These are phyloP conservation scores for Saccharum officinarum DNA, from an alignment of 176 grass and related monocot genomes.

Conservation along the genomic window DNA sequence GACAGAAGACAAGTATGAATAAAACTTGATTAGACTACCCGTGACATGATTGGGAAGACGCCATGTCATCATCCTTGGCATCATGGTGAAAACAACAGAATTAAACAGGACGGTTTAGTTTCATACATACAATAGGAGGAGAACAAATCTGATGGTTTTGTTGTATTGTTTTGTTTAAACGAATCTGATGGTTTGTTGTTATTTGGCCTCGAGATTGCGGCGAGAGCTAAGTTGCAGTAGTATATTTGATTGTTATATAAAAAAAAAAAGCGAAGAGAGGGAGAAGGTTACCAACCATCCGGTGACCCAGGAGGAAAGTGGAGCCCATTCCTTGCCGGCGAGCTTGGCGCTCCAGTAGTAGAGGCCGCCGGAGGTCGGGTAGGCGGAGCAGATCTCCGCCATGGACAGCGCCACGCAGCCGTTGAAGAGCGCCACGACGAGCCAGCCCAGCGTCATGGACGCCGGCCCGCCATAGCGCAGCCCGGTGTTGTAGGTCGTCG, in stretches of 20 bases:
- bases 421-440: constrained; percentile 46
- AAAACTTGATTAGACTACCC: background rate
- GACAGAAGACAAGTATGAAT: background rate
- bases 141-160: background rate
- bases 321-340: constrained; percentile 67
- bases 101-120: background rate
- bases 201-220: background rate
- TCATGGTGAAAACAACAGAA: background rate
- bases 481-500: constrained; percentile 60
- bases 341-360: constrained; percentile 93
- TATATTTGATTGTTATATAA: background rate
- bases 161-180: no score
- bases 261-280: background rate
- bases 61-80: no score
- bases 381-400: constrained; percentile 81
- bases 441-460: constrained; percentile 63
- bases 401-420: constrained; percentile 57
- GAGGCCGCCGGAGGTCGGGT: constrained; percentile 74
- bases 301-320: constrained; percentile 74
- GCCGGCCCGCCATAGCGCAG: constrained; percentile 59
- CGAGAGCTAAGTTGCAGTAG: background rate
- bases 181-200: background rate
- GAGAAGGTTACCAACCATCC: constrained; percentile 55
- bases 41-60: background rate
- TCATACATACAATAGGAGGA: no score